A percentile compares a stretch with the other conserved stretches of the same genome.
These are phyloP conservation scores for Athelia psychrophila DNA, from an alignment of 1,284 basidiomycete genomes.

Conservation along the genomic window DNA sequence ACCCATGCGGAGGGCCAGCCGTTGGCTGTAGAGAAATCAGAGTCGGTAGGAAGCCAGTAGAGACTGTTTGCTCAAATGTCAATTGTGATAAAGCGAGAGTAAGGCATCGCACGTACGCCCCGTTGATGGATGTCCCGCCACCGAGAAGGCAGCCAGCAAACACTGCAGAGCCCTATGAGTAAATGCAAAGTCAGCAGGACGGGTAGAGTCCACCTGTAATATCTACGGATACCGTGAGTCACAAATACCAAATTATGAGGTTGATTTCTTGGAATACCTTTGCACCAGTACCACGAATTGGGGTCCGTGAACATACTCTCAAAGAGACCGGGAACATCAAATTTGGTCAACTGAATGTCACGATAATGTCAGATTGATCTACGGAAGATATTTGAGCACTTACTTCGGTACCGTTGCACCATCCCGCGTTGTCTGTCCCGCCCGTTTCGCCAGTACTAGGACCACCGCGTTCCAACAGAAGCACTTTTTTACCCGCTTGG, in stretches of 20 bases:
- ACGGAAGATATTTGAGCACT: no score
- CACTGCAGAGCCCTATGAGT: constrained; percentile 43
- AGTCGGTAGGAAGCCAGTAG: constrained; percentile 52
- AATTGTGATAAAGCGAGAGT: constrained; percentile 6
- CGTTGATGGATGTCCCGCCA: constrained; percentile 62
- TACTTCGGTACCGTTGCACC: constrained; percentile 49
- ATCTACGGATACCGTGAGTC: no score
- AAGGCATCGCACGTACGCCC: constrained; percentile 44
- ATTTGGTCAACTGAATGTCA: constrained; percentile 50
- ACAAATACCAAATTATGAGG: neutral
- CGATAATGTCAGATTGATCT: no score
- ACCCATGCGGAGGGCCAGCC: constrained; percentile 59
- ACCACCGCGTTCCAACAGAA: constrained; percentile 60
- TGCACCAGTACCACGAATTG: constrained; percentile 64
- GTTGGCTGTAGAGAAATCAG: constrained; percentile 46
- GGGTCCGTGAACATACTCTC: constrained; percentile 60
- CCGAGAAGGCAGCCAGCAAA: constrained; percentile 65
- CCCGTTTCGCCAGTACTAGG: constrained; percentile 59
- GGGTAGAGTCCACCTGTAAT: no score
- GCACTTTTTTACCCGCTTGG: constrained; percentile 59
- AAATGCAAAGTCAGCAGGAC: no score
- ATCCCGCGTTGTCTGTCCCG: constrained; percentile 51
- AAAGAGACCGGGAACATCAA: constrained; percentile 64
- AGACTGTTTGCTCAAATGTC: constrained; percentile 32
- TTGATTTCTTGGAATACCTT: no score